phyloP scores from a whole-genome alignment of 257 asterid genomes.

The Craterostigma plantagineum region DNA sequence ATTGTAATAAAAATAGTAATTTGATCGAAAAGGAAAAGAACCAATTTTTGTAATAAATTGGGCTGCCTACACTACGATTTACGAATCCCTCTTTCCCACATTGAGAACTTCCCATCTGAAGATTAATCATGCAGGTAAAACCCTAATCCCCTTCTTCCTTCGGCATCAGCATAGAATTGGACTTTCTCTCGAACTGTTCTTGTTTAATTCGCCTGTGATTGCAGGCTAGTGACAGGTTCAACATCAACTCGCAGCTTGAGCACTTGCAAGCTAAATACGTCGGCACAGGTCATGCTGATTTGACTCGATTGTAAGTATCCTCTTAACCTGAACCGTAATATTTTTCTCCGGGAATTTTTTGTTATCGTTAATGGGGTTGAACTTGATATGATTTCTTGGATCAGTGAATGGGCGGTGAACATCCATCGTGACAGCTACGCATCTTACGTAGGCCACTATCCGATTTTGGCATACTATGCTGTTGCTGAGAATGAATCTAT shows the following conservation, averaged over 20 bases:
- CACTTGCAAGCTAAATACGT: slow-evolving; percentile 67
- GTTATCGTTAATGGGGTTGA: background rate
- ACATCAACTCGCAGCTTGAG: slow-evolving; percentile 94
- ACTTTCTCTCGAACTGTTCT: background rate
- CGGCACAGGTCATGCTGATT: slow-evolving; percentile 56
- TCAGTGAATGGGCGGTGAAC: slow-evolving; percentile 98
- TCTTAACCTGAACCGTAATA: background rate
- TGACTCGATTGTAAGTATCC: slow-evolving; percentile 35
- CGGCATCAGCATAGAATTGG: background rate
- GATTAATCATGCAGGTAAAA: too few relatives aligned
- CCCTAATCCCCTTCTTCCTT: too few relatives aligned
- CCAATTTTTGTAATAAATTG: too few relatives aligned
- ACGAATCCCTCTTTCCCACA: too few relatives aligned
- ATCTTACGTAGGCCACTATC: slow-evolving; percentile 84
- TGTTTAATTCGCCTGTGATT: background rate
- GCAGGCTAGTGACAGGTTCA: slow-evolving; percentile 97
- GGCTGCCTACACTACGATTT: too few relatives aligned
- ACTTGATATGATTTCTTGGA: background rate
- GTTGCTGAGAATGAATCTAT: slow-evolving; percentile 92
- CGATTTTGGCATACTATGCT: slow-evolving; percentile 74
- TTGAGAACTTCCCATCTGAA: background rate
- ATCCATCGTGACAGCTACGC: slow-evolving; percentile 83
- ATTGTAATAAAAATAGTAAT: too few relatives aligned
- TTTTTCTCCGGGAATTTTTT: background rate
- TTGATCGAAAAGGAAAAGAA: too few relatives aligned